Base-by-base conservation (phyloP, 139 green algal genomes). In the Trebouxia sp. region DNA sequence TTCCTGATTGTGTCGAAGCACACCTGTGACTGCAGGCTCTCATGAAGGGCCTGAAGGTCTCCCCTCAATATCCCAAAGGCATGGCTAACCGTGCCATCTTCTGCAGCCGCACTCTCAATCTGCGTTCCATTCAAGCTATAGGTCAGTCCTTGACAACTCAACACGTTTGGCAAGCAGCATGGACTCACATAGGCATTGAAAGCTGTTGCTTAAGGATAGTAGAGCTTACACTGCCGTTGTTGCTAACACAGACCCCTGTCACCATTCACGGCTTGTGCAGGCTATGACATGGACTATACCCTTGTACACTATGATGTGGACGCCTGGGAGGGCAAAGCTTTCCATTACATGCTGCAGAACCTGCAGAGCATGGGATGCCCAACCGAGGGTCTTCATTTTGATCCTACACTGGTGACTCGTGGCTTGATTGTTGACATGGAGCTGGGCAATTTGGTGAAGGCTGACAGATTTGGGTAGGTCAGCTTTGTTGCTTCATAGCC, bases 241-340 rank as follows among this genome's bases (percentile, higher is more conserved):
- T 24, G 26, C 15, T 12, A 0, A 76, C 30, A 37, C 66, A 76
- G 66, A 22, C 41, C 15, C 6, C n/a, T 22, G 37, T 76, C n/a
- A 39, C 11, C 30, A 37, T 74, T 39, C n/a, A 65, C 41, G 11
- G 39, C 7, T 30, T 69, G 14, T 80, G 75, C 56, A 66, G 56
- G 38, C 42, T 77, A 77, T 56, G 69, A 58, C 28, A 82, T 76
- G 47, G 77, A 76, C 69, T 77, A 98, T 85, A 98, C 95, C 15
- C 85, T 98, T 1, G 91, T 98, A 24, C 92, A 98, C 81, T 98
- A 98, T 78, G 89, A 98, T 75, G 95, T 98, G 20, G 90, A 97
- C 35, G 89, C 87, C 0, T 98, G 95, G 95, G 95, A 98, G 86
- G 95, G 93, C 1, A 86, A 88, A 15, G 96, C 95, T 5, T 98